Percentiles rank a stretch among this genome's conserved stretches.
These are phyloP conservation scores for Candida koratica DNA, from an alignment of 805 yeast species.

Conservation along the genomic window DNA sequence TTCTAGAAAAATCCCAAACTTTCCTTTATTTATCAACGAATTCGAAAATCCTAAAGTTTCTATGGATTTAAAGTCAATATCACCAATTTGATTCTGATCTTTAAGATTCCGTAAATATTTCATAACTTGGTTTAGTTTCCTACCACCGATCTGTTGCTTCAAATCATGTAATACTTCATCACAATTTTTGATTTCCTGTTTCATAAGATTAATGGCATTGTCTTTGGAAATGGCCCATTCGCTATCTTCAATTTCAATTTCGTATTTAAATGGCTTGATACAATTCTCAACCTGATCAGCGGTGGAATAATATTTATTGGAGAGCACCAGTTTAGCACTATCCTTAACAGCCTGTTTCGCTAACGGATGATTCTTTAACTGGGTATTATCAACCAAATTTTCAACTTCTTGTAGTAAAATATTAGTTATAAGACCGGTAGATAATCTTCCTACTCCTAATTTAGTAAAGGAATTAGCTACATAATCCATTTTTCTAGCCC, in stretches of 20 bases:
- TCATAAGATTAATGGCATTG: constrained; percentile 65
- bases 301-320: constrained; percentile 77
- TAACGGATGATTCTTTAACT: constrained; percentile 79
- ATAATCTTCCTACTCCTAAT: constrained; percentile 86
- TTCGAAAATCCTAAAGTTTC: constrained; percentile 86
- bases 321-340: constrained; percentile 77
- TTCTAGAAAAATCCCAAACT: constrained; percentile 73
- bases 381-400: constrained; percentile 67
- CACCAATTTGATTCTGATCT: constrained; percentile 31
- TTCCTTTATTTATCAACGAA: constrained; percentile 69
- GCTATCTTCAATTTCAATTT: constrained; percentile 90
- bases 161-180: constrained; percentile 56
- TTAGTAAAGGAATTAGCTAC: constrained; percentile 83
- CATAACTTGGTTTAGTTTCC: constrained; percentile 79
- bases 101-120: constrained; percentile 56
- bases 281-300: constrained; percentile 99
- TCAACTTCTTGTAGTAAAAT: constrained; percentile 76
- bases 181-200: constrained; percentile 85
- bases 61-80: constrained; percentile 41
- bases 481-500: constrained; percentile 85
- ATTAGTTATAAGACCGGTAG: constrained; percentile 78
- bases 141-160: constrained; percentile 72
- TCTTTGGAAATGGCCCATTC: constrained; percentile 87
- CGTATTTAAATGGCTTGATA: constrained; percentile 96
- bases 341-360: constrained; percentile 78